Conservation (phyloP, 2,329 filamentous ascomycete species). For the Cercospora berteroae region DNA sequence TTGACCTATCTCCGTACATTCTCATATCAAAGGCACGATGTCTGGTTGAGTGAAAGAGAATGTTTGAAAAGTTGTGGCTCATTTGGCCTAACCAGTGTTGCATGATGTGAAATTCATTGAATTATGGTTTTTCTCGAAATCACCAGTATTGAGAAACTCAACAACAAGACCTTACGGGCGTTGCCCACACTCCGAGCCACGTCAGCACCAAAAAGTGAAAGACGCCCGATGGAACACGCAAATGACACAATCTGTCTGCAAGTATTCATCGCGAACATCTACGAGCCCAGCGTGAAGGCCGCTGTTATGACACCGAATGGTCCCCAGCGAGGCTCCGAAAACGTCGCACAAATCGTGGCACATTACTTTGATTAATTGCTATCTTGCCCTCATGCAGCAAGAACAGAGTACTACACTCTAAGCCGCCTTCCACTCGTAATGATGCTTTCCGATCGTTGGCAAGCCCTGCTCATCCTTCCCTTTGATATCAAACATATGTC, state of each 20-base stretch:
- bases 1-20: neutral
- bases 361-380: neutral
- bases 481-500: constrained; percentile 63
- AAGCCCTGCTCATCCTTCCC: constrained; percentile 52
- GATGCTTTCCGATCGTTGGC: constrained; percentile 57
- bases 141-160: neutral
- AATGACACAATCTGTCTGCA: neutral
- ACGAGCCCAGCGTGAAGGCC: neutral
- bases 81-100: neutral
- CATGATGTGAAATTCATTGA: neutral
- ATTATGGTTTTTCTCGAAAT: neutral
- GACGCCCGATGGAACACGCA: neutral
- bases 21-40: neutral
- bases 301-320: neutral
- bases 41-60: neutral
- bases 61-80: neutral
- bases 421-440: constrained; percentile 61
- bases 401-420: constrained; percentile 14
- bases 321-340: neutral
- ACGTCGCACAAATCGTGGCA: neutral
- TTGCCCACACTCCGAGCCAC: neutral
- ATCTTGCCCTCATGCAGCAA: neutral
- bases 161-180: too few relatives aligned
- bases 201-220: neutral
- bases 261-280: neutral